Base-by-base conservation (phyloP, 148 eudicot genomes). In the Nepenthes gracilis region DNA sequence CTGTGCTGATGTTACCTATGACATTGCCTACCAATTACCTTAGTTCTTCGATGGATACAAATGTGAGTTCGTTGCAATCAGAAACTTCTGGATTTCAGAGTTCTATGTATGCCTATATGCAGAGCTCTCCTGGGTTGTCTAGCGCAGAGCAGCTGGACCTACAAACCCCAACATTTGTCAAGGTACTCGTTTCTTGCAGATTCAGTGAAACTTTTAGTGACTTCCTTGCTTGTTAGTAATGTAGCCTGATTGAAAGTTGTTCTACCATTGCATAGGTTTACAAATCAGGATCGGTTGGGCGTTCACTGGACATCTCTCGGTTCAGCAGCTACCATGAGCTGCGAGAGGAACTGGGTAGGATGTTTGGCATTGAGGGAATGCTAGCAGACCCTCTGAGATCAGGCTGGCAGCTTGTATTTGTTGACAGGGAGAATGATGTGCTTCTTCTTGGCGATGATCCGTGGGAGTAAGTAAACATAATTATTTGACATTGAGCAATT, bases 351-450 rank as follows among this genome's bases (percentile, higher is more conserved):
- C 66, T 93, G 85, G 98, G 88, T 55, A 86, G 73, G 80, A 88
- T 93, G 99, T 93, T 88, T 64, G 95, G 87, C 68, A 84, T 93
- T 36, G 87, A 88, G 76, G 99, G 99, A 13, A 79, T 75, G 57
- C 75, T 93, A 23, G 95, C 89, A 83, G 86, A 86, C 90, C 99
- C 99, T 82, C 89, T 77, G 75, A 93, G 99, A 89, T 93, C 99
- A 93, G 99, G 99, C 99, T 93, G 99, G 99, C 99, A 93, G 99
- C 99, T 93, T 93, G 99, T 93, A 81, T 86, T 93, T 62, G 97
- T 89, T 47, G 99, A 93, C 95, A 89, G 95, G 89, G 96, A 93
- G 96, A 83, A 89, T 8, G 99, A 93, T 63, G 78, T 74, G 9
- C 99, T 93, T 93, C 96, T 93, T 89, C 99, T 93, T 84, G 99